Conservation (phyloP, 169 alveolate genomes). For the Plasmodium relictum region DNA sequence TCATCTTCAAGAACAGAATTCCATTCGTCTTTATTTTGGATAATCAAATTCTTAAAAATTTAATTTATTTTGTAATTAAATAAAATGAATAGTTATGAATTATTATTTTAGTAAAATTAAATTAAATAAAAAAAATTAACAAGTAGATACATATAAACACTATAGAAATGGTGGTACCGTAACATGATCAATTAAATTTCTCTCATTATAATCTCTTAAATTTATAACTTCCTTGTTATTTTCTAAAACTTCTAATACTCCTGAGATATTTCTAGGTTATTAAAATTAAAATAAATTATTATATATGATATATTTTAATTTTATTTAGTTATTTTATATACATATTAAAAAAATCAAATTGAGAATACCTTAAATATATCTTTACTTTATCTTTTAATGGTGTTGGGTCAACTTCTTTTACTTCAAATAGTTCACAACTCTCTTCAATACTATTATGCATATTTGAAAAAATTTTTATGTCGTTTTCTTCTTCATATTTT, state of each 20-base stretch:
- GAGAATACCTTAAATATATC: conserved; percentile 43
- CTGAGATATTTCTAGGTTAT: conserved; percentile 27
- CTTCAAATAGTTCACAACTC: conserved; percentile 18
- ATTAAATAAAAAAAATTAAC: background rate
- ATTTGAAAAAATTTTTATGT: conserved; percentile 11
- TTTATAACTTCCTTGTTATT: conserved; percentile 32
- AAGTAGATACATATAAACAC: background rate
- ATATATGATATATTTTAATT: background rate
- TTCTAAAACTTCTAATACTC: conserved; percentile 30
- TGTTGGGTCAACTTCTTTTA: conserved; percentile 12
- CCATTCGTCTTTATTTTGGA: conserved; percentile 56
- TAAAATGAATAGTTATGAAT: background rate
- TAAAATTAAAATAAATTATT: background rate
- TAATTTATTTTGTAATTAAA: background rate
- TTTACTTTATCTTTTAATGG: conserved; percentile 44
- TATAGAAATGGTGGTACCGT: conserved; percentile 19
- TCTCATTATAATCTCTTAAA: conserved; percentile 35
- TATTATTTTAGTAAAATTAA: background rate
- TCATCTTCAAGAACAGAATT: conserved; percentile 22
- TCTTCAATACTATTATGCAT: conserved; percentile 11
- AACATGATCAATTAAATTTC: conserved; percentile 21
- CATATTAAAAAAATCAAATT: background rate
- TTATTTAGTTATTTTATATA: too few relatives aligned
- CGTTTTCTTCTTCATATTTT: conserved; percentile 54
- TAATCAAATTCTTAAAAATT: conserved; percentile 30